Base-by-base conservation (phyloP, 208 protist genomes). In the Phytomonas sp. region DNA sequence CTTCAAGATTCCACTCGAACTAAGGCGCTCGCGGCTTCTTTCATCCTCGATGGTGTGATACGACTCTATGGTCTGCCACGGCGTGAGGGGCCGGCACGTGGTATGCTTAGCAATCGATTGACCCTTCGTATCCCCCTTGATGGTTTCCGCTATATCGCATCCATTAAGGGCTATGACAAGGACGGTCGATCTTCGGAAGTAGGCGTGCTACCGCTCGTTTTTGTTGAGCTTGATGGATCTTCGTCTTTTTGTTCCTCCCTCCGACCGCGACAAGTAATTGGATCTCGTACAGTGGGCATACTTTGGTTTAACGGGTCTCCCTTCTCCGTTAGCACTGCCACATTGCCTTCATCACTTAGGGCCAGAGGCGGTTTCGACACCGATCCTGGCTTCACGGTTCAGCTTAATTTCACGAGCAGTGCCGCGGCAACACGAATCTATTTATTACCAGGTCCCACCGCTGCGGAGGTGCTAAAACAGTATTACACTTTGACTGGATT, bases 401-500 rank as follows among this genome's bases (percentile, higher is more conserved):
- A 98, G 96, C 83, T 81, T 92, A 11, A 40, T 40, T 40, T 40
- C 36, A 40, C 36, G 4, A 85, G 76, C 70, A 97, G 96, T 66
- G 83, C 74, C 7, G 98, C 98, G 60, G 73, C 91, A 11, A 88
- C 98, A 6, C 93, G 98, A 59, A 53, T 98, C 26, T 99, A 97
- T 56, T 63, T 99, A 4, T 73, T 99, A 28, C 71, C 89, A 7
- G 97, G 97, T 11, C 87, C 94, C 26, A 90, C 86, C 4, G 79
- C 90, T 5, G 68, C 67, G 1, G 83, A 92, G 53, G 84, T 99
- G 31, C 72, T 98, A 26, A 62, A 71, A 46, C 93, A 99, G 78
- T 98, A 98, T 81, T 87, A 96, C 43, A 76, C 67, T 26, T 53
- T 99, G 31, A 98, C 96, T 8, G 97, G 98, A n/a, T 87, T 84